Conservation (phyloP, 805 yeast genomes). For the Geotrichum ghanense region DNA sequence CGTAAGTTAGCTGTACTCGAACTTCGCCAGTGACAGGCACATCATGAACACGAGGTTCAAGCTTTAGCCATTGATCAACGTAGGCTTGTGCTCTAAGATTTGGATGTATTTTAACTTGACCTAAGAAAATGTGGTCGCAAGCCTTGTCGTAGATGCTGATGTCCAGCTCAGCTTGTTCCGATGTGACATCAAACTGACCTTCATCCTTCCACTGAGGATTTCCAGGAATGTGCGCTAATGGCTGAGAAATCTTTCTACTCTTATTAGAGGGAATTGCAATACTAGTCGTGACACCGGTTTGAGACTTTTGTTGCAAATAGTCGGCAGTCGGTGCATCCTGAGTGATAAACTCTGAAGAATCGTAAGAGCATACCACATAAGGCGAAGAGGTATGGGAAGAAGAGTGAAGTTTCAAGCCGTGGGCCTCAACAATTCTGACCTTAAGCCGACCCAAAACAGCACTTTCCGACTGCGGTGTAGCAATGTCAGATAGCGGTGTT, state of each 20-base stretch:
- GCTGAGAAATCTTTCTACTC: slow-evolving; percentile 2
- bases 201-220: slow-evolving; percentile 89
- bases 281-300: slow-evolving; percentile 18
- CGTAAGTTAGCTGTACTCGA: slow-evolving; percentile 63
- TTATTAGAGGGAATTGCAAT: slow-evolving; percentile 28
- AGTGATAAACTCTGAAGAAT: slow-evolving; percentile 81
- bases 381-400: slow-evolving; percentile 51
- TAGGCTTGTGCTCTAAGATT: slow-evolving; percentile 24
- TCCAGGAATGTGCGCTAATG: slow-evolving; percentile 18
- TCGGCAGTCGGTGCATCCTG: slow-evolving; percentile 45
- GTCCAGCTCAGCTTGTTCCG: slow-evolving; percentile 66
- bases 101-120: slow-evolving; percentile 70
- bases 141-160: slow-evolving; percentile 85
- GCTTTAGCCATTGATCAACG: slow-evolving; percentile 60
- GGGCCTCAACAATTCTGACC: slow-evolving; percentile 74
- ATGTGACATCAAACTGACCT: slow-evolving; percentile 79
- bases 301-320: slow-evolving; percentile 3
- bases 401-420: slow-evolving; percentile 46
- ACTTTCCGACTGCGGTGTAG: slow-evolving; percentile 1
- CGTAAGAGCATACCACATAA: slow-evolving; percentile 82
- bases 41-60: slow-evolving; percentile 63
- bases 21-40: slow-evolving; percentile 72
- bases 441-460: slow-evolving; percentile 51
- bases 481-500: slow-evolving; percentile 1
- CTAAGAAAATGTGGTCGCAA: slow-evolving; percentile 72